Evolutionary conservation across 2,329 filamentous ascomycete species (phyloP), one percentile per base, ranked within the genome.

Genomic region (Gaeumannomyces sp.): DNA sequence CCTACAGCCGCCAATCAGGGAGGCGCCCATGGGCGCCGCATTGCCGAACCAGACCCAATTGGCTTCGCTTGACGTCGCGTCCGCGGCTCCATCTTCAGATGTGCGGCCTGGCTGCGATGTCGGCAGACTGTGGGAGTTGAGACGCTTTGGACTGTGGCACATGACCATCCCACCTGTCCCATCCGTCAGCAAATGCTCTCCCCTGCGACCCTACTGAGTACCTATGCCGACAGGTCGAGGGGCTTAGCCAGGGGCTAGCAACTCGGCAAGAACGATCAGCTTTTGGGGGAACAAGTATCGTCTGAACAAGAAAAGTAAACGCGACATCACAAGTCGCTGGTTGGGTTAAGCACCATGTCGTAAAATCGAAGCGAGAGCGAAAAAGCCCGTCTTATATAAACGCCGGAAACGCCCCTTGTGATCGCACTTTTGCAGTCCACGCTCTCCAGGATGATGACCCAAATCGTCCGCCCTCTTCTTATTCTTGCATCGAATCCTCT

Each of bases 401-500:
- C 65, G 65, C 61, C 61, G 33, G 35, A 62, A 56, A 31, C 50
- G 28, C 61, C 45, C 61, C 29, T 62, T 31, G 28, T 28, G 28
- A 31, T 56, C 28, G 45, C 62, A 38, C 31, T 38, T 38, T 58
- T 45, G 62, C 50, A 29, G 61, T 66, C 62, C 57, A 59, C 19
- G 13, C 22, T 45, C 59, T 64, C 45, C n/a, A 2, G 8, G 19
- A 53, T 57, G 31, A 62, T 60, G 31, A n/a, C 59, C 35, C 4
- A 53, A 31, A 29, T 22, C 27, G 35, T 27, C 45, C n/a, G 19
- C 19, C 27, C 28, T 31, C 28, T 16, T 62, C 29, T 64, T 77
- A 83, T 71, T 82, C 79, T 74, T 83, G 77, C 84, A 86, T 86
- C 63, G 77, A 79, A 65, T 84, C 82, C 45, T 65, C 71, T 25